Evolutionary conservation across 164 flowering plant species (phyloP).

Genomic region (Cinnamomum micranthum): DNA sequence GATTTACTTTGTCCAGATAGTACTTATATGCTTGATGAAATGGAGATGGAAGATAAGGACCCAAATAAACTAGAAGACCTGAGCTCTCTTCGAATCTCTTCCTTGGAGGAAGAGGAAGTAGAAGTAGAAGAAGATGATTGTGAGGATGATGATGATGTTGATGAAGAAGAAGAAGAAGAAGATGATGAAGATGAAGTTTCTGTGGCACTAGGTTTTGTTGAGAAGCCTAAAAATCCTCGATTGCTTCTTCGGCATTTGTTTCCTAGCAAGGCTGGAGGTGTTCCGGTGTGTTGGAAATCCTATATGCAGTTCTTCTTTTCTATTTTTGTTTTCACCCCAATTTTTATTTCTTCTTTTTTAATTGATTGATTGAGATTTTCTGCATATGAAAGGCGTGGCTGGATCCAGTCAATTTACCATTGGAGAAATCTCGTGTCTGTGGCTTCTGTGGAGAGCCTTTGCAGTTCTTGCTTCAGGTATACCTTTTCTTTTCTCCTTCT

Average conservation of each 20-base stretch:
- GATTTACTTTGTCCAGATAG: neutral
- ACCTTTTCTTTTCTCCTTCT: neutral
- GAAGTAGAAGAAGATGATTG: slow-evolving; percentile 26
- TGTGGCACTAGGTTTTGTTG: slow-evolving; percentile 62
- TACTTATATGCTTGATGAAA: neutral
- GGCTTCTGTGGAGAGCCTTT: slow-evolving; percentile 74
- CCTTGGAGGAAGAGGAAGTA: slow-evolving; percentile 9
- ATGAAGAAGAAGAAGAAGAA: slow-evolving; percentile 15
- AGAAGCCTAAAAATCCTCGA: slow-evolving; percentile 49
- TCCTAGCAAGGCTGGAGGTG: slow-evolving; percentile 91
- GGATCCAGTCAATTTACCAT: slow-evolving; percentile 76
- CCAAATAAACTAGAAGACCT: slow-evolving; percentile 19
- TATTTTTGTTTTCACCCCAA: neutral
- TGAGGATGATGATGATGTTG: slow-evolving; percentile 25
- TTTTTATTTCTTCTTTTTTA: neutral
- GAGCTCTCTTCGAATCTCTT: slow-evolving; percentile 24
- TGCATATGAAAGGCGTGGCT: slow-evolving; percentile 68
- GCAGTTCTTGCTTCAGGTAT: slow-evolving; percentile 88
- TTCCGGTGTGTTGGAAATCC: slow-evolving; percentile 42
- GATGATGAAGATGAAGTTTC: slow-evolving; percentile 26
- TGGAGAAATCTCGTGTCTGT: slow-evolving; percentile 48
- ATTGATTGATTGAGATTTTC: slow-evolving; percentile 1
- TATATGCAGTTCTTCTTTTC: neutral
- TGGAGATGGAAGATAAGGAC: slow-evolving; percentile 6
- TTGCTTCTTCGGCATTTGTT: slow-evolving; percentile 66